Conservation (phyloP, 169 alveolate species). For the Amoebophrya sp. region DNA sequence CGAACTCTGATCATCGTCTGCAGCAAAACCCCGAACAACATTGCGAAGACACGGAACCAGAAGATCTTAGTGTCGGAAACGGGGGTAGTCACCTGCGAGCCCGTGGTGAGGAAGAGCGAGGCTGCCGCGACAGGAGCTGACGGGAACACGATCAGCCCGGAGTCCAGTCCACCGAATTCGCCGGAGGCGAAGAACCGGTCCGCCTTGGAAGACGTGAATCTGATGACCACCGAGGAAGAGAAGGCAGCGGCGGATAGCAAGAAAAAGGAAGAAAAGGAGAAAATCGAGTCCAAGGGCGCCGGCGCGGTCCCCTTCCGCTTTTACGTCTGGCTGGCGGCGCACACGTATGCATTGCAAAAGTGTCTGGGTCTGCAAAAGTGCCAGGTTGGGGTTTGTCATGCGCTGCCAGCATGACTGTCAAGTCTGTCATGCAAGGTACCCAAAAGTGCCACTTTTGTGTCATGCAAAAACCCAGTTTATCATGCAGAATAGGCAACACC, state of each 20-base stretch:
- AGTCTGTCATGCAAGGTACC: no score
- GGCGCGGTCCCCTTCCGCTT: neutral
- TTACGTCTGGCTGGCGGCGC: constrained; percentile 9
- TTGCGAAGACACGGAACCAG: neutral
- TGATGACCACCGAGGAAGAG: neutral
- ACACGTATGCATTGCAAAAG: no score
- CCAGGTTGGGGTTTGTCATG: no score
- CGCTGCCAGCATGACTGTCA: no score
- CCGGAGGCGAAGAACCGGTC: neutral
- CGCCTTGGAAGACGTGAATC: neutral
- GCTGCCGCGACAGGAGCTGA: neutral
- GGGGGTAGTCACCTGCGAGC: neutral
- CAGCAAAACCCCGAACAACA: neutral
- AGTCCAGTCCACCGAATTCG: neutral
- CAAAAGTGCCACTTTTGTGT: no score
- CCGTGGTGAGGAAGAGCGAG: neutral
- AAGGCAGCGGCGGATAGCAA: neutral
- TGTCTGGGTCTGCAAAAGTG: no score
- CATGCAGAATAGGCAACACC: no score
- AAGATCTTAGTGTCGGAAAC: neutral
- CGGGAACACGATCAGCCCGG: neutral
- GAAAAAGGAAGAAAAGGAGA: neutral
- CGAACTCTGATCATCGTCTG: neutral
- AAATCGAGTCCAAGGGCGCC: neutral
- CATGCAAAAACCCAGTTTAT: no score